A percentile compares a stretch with the other conserved stretches of the same genome.
Conservation (phyloP, 176 grass and related monocot genomes). For the Oryza punctata region DNA sequence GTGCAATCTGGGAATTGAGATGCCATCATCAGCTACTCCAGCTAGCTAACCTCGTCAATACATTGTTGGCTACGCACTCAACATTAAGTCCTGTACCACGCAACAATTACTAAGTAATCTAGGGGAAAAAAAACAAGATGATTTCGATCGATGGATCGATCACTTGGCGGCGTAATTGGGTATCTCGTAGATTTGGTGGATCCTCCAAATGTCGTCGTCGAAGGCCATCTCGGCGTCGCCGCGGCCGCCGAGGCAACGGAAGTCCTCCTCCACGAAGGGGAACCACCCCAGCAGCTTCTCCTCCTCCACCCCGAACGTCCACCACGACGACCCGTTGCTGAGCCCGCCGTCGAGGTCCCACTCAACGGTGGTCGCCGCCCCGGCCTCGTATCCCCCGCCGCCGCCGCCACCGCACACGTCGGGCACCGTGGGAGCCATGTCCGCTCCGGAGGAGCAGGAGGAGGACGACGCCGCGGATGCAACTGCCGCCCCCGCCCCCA, state of each 20-base stretch:
- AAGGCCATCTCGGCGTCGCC: constrained; percentile 23
- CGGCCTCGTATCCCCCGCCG: not conserved
- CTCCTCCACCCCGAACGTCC: constrained; percentile 72
- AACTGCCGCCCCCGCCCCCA: not conserved
- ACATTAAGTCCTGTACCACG: not conserved
- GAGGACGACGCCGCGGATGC: not conserved
- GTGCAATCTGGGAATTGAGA: not conserved
- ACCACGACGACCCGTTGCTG: constrained; percentile 44
- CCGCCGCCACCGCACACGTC: not conserved
- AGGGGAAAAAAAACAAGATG: not conserved
- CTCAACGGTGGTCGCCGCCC: constrained; percentile 11
- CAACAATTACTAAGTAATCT: not conserved
- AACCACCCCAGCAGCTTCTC: constrained; percentile 80
- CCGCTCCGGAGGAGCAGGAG: not conserved
- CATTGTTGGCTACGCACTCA: not conserved
- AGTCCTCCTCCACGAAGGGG: constrained; percentile 81
- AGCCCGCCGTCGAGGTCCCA: constrained; percentile 55
- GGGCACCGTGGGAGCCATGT: constrained; percentile 15
- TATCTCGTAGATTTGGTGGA: constrained; percentile 62
- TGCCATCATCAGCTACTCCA: not conserved
- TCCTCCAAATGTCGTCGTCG: constrained; percentile 71
- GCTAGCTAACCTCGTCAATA: not conserved
- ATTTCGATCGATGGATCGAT: constrained; percentile 15
- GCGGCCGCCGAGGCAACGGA: constrained; percentile 23
- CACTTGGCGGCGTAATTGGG: constrained; percentile 50